phyloP scores from a whole-genome alignment of 1,284 basidiomycete genomes.

The Ceratobasidium sp. region DNA sequence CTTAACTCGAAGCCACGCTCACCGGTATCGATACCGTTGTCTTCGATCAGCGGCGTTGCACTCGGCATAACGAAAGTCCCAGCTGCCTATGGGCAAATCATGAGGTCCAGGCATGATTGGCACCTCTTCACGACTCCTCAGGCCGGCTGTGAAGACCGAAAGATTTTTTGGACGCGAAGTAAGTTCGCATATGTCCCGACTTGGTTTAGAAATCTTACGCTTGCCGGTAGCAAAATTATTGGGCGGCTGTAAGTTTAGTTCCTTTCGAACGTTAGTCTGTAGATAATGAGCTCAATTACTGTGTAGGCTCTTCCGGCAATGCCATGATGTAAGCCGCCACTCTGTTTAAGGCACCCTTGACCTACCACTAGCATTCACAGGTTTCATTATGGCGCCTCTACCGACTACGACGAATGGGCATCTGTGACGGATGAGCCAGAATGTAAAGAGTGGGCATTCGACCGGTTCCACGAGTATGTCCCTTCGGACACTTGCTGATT shows the following conservation, averaged over 20 bases:
- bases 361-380: constrained; percentile 29
- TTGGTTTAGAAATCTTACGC: constrained; percentile 12
- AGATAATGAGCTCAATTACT: not conserved
- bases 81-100: constrained; percentile 47
- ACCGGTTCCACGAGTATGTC: constrained; percentile 57
- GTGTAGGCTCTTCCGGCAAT: constrained; percentile 66
- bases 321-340: constrained; percentile 61
- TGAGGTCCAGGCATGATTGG: constrained; percentile 57
- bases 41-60: constrained; percentile 7
- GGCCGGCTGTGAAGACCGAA: constrained; percentile 53
- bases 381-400: constrained; percentile 52
- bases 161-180: constrained; percentile 69
- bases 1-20: no score
- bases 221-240: constrained; percentile 63
- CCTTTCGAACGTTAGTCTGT: not conserved
- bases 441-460: constrained; percentile 64
- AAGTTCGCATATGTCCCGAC: constrained; percentile 43
- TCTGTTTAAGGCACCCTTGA: not conserved
- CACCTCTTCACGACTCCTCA: constrained; percentile 64
- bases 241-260: constrained; percentile 64
- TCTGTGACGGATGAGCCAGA: constrained; percentile 62
- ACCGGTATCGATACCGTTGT: not conserved
- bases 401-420: constrained; percentile 62
- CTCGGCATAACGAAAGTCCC: constrained; percentile 22
- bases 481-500: constrained; percentile 27